Conservation (phyloP, 768 basidiomycete genomes). For the Agrocybe praecox region DNA sequence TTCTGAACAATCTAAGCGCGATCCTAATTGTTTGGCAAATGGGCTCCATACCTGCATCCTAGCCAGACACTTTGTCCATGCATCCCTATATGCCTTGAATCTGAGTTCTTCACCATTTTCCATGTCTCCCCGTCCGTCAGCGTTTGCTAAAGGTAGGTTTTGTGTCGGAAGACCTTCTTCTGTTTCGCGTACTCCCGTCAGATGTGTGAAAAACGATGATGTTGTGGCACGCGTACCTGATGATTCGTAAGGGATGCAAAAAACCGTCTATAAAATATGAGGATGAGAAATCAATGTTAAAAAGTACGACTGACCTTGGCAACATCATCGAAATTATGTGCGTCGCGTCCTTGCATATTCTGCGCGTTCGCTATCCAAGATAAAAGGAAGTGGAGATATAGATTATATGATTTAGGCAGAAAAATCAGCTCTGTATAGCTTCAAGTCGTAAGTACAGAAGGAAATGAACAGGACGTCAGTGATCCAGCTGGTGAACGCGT, state of each 20-base stretch:
- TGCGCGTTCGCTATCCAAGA: no score
- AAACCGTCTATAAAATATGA: constrained; percentile 11
- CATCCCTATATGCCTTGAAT: constrained; percentile 52
- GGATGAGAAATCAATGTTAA: not conserved
- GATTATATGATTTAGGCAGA: no score
- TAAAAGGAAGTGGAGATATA: not conserved
- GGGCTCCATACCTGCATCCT: constrained; percentile 51
- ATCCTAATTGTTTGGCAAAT: not conserved
- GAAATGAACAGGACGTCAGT: not conserved
- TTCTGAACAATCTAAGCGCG: constrained; percentile 30
- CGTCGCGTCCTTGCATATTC: constrained; percentile 5
- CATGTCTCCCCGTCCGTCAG: constrained; percentile 11
- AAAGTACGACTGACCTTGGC: constrained; percentile 7
- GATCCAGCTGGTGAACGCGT: not conserved
- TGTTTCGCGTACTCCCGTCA: not conserved
- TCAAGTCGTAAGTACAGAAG: not conserved
- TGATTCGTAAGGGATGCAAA: constrained; percentile 17
- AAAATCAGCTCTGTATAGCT: not conserved
- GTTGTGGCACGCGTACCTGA: constrained; percentile 1
- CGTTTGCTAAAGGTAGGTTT: not conserved
- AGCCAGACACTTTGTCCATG: constrained; percentile 62
- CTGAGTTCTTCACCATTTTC: constrained; percentile 24
- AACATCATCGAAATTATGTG: constrained; percentile 16
- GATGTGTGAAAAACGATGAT: not conserved
- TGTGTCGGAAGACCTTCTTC: not conserved